Base-by-base conservation (phyloP, 345 rosid species). In the Microcos paniculata region DNA sequence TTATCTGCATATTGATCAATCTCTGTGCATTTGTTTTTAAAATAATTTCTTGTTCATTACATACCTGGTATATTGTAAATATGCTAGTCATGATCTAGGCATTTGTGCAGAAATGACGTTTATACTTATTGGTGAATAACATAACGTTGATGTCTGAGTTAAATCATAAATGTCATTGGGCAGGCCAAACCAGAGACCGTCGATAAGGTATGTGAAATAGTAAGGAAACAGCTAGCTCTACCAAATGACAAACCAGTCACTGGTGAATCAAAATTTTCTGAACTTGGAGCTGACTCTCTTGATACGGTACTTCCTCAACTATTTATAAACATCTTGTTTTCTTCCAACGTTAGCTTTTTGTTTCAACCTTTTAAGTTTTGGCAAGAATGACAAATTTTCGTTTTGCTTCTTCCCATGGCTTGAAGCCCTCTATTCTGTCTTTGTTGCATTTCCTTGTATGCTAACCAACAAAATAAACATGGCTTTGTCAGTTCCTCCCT, bases 251-350 rank as follows among this genome's bases (percentile, higher is more conserved):
- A 77, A 75, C 15, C 68, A 11, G 87, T 91, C 40, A 83, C 66
- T 42, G 91, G 89, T 4, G 87, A 76, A 15, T 86, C 95, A 69
- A 86, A 86, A 62, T 91, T 91, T 59, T 4, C 81, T 26, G 82
- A 84, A 0, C 95, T 91, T 57, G 95, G 95, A 77, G 95, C 95
- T 1, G 95, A 90, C 87, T 90, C 95, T 79, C 92, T 90, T 75
- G 95, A 90, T 73, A 90, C 93, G 69, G 95, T 88, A 83, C 56
- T 18, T 21, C 23, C 14, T 77, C 23, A 24, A 46, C 26, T 33
- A 12, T 76, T 24, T 46, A 28, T 58, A n/a, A 12, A 33, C 49
- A 38, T 67, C 18, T 48, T 4, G 30, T 49, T 18, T 24, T 26
- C n/a, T 14, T 31, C 2, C 8, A 61, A 48, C 30, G n/a, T 21